phyloP scores from a whole-genome alignment of 495 filamentous ascomycete species.

The Annulohypoxylon nitens region DNA sequence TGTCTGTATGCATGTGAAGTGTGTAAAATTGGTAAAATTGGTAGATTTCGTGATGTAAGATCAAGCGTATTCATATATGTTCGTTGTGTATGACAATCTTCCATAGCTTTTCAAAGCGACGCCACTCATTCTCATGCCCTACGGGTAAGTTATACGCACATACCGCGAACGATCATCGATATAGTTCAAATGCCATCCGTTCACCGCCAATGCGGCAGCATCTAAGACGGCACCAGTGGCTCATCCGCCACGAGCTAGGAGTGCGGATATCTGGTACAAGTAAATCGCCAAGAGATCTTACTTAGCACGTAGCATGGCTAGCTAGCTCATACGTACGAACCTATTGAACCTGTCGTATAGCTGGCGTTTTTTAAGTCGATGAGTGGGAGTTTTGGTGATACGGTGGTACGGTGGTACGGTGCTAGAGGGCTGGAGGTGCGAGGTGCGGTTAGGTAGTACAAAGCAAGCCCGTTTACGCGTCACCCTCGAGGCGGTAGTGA shows the following conservation, averaged over 20 bases:
- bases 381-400: background rate
- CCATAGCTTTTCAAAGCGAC: background rate
- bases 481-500: background rate
- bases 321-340: background rate
- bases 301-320: background rate
- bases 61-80: too few species aligned
- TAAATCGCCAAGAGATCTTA: background rate
- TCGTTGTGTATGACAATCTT: too few species aligned
- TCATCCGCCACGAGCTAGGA: background rate
- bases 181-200: background rate
- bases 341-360: background rate
- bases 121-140: background rate
- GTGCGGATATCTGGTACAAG: background rate
- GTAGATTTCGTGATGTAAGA: background rate
- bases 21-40: background rate
- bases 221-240: background rate
- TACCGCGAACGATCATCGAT: background rate
- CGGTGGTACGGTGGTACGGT: background rate
- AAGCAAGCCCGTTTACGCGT: constrained; percentile 13
- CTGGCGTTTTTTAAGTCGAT: background rate
- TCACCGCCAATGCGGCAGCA: background rate
- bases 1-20: background rate
- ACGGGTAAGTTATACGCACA: background rate
- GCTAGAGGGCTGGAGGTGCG: background rate
- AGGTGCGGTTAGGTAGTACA: background rate